phyloP scores from a whole-genome alignment of 768 basidiomycete genomes.

The Russula abietina region DNA sequence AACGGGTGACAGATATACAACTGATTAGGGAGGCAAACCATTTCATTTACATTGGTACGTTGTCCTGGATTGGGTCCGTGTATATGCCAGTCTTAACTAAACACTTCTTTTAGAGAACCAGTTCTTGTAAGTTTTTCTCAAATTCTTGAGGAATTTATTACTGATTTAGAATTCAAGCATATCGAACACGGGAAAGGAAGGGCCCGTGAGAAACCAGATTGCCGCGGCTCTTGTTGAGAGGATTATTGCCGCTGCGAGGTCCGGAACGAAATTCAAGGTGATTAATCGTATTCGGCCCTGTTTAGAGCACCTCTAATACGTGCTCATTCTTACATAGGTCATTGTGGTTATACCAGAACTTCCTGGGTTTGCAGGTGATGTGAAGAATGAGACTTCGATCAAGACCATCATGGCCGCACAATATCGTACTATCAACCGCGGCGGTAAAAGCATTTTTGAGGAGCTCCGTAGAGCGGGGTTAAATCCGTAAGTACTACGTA shows the following conservation, averaged over 20 bases:
- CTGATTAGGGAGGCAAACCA: slow-evolving; percentile 81
- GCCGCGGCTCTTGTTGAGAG: slow-evolving; percentile 78
- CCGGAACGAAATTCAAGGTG: slow-evolving; percentile 73
- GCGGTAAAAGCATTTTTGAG: slow-evolving; percentile 82
- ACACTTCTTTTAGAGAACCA: slow-evolving; percentile 53
- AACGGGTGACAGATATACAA: slow-evolving; percentile 49
- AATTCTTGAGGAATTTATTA: background rate
- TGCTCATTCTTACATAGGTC: slow-evolving; percentile 44
- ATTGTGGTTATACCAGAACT: slow-evolving; percentile 85
- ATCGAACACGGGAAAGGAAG: slow-evolving; percentile 58
- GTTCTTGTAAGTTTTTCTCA: slow-evolving; percentile 61
- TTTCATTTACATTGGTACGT: slow-evolving; percentile 86
- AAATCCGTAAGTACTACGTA: slow-evolving; percentile 56
- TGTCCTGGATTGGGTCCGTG: background rate
- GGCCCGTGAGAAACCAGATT: slow-evolving; percentile 75
- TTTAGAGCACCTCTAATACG: background rate
- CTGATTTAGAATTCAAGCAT: slow-evolving; percentile 45
- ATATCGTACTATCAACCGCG: slow-evolving; percentile 85
- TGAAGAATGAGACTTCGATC: slow-evolving; percentile 57
- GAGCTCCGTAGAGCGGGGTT: slow-evolving; percentile 68
- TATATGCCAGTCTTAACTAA: background rate
- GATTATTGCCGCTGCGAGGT: slow-evolving; percentile 71
- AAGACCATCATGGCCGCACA: slow-evolving; percentile 86
- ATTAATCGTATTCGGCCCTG: slow-evolving; percentile 4
- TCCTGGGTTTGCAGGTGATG: slow-evolving; percentile 83